Base-by-base conservation (phyloP, 2,329 filamentous ascomycete genomes). In the Davidsoniella eucalypti region DNA sequence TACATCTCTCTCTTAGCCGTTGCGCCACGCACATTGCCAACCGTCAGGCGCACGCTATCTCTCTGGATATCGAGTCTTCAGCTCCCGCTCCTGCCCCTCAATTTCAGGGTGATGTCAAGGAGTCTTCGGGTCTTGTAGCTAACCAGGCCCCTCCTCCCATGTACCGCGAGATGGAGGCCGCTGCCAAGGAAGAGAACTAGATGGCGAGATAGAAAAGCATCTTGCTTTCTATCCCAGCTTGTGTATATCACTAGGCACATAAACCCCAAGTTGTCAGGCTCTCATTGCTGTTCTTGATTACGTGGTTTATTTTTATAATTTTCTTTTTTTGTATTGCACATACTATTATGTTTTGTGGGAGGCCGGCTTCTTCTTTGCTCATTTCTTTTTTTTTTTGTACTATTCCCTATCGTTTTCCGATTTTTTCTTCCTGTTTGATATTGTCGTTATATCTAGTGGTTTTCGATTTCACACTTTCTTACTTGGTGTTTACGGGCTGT, bases 81-180 rank as follows among this genome's bases (percentile, higher is more conserved):
- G 42, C 16, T 16, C 16, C 7, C 23, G n/a, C 46, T 17, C 40
- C 39, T 9, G 2, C 14, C 26, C 21, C 21, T 21, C 21, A 21
- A 21, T 23, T 18, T 10, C 47, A 25, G 5, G 10, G 2, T 9
- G 43, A 41, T 21, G 43, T 14, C 26, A 45, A 48, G 45, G 45
- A 52, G 40, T 36, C 39, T 21, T 33, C 29, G 26, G 29, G 38
- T 44, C 50, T 52, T 14, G 12, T 52, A 21, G 37, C n/a, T 12
- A 45, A 44, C 21, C 39, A 38, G 29, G 45, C 40, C 3, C 39
- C 40, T 36, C 50, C 50, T 18, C 50, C 45, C n/a, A 29, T 33
- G 25, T 48, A 48, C 16, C 29, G 23, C 12, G 45, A 52, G 21
- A 52, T 45, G 39, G 29, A 52, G 3, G n/a, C 2, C 7, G 8